Evolutionary conservation across 2,329 filamentous ascomycete species (phyloP).

Genomic region (Arachnomyces sp.): DNA sequence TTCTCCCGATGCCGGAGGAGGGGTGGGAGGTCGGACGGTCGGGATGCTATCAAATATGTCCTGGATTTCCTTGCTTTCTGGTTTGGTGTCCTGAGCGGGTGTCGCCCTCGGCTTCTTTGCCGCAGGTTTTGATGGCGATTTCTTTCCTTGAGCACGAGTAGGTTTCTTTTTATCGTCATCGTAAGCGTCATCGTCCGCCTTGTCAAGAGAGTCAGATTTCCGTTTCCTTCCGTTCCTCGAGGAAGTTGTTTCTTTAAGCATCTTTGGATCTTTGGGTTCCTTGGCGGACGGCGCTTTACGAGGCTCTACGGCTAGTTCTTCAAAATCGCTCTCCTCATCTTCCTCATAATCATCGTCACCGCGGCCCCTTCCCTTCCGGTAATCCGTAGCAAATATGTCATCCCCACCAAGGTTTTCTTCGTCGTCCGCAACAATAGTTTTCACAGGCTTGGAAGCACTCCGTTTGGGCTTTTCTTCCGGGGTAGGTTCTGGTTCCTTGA

Average conservation of each 20-base stretch:
- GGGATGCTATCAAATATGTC: conserved; percentile 84
- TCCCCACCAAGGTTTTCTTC: conserved; percentile 62
- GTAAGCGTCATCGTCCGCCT: conserved; percentile 48
- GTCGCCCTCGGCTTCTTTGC: conserved; percentile 47
- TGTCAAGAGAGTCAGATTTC: conserved; percentile 49
- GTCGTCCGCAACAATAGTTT: conserved; percentile 49
- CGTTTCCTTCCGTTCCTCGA: conserved; percentile 42
- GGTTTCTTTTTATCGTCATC: conserved; percentile 53
- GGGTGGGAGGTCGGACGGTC: conserved; percentile 72
- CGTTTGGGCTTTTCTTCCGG: conserved; percentile 11
- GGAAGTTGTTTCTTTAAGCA: conserved; percentile 8
- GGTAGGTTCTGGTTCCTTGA: conserved; percentile 37
- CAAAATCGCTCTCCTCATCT: conserved; percentile 57
- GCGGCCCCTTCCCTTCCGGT: conserved; percentile 56
- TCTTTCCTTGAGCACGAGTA: conserved; percentile 20
- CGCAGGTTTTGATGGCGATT: conserved; percentile 26
- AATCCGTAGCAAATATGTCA: conserved; percentile 74
- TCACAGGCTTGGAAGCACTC: conserved; percentile 18
- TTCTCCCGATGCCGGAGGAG: conserved; percentile 63
- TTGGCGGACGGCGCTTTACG: conserved; percentile 47
- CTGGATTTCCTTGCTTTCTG: conserved; percentile 66
- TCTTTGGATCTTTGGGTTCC: conserved; percentile 19
- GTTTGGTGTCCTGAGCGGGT: conserved; percentile 57
- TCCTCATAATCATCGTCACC: conserved; percentile 64
- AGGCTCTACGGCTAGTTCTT: conserved; percentile 56